Percentiles rank a stretch among this genome's conserved stretches.
These are phyloP conservation scores for Favolaschia claudopus DNA, from an alignment of 768 basidiomycete species.

Conservation along the genomic window DNA sequence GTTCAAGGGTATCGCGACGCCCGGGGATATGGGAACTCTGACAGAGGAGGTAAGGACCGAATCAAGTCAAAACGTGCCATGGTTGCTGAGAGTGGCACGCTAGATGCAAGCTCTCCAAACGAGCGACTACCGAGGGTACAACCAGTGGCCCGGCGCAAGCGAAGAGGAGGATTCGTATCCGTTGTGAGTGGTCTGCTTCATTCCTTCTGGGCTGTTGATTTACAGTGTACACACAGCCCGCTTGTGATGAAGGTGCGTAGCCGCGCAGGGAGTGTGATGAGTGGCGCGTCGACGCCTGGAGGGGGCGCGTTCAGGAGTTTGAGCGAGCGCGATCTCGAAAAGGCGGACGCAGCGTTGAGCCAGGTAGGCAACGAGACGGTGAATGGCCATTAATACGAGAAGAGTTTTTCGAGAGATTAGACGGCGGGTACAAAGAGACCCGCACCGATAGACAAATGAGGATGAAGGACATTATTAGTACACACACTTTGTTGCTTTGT, in stretches of 20 bases:
- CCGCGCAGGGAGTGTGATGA: slow-evolving; percentile 76
- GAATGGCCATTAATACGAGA: slow-evolving; percentile 17
- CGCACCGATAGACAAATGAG: no score
- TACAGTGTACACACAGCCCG: slow-evolving; percentile 57
- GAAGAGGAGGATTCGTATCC: slow-evolving; percentile 93
- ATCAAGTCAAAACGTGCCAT: background rate
- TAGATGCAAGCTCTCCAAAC: slow-evolving; percentile 90
- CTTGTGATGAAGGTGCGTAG: slow-evolving; percentile 91
- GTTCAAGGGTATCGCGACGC: slow-evolving; percentile 86
- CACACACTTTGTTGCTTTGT: background rate
- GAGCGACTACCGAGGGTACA: slow-evolving; percentile 82
- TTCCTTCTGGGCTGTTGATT: slow-evolving; percentile 1
- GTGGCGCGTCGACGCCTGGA: slow-evolving; percentile 82
- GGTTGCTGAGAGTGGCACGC: background rate
- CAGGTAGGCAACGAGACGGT: slow-evolving; percentile 44
- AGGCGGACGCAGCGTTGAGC: slow-evolving; percentile 89
- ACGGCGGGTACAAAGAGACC: background rate
- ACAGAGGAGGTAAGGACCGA: slow-evolving; percentile 92
- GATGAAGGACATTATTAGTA: no score
- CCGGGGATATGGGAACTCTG: slow-evolving; percentile 91
- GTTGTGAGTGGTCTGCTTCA: slow-evolving; percentile 62
- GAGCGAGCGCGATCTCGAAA: slow-evolving; percentile 85
- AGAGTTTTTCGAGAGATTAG: background rate
- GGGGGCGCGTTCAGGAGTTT: slow-evolving; percentile 81
- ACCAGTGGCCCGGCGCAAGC: slow-evolving; percentile 62